Evolutionary conservation across 2,329 filamentous ascomycete species (phyloP).

Genomic region (Neofusicoccum sp.): DNA sequence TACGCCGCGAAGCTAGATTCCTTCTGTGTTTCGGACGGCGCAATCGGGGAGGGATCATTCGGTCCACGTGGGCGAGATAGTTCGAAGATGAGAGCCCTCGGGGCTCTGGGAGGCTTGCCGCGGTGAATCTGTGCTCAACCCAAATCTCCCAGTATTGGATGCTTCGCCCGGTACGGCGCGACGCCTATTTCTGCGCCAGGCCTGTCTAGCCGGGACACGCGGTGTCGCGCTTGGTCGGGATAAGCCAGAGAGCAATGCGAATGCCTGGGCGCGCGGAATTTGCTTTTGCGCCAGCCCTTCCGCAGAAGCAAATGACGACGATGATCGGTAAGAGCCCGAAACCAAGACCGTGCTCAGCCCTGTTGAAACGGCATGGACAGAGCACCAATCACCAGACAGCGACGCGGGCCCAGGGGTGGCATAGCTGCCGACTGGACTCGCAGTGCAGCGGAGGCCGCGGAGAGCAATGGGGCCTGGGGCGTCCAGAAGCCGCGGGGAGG

Average conservation of each 20-base stretch:
- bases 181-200: neutral
- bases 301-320: neutral
- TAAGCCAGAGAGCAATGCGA: neutral
- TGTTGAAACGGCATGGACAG: slow-evolving; percentile 1
- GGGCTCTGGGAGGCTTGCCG: neutral
- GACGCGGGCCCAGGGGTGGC: neutral
- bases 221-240: neutral
- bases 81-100: neutral
- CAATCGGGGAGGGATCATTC: neutral
- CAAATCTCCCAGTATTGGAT: neutral
- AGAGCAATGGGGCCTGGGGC: neutral
- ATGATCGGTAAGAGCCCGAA: neutral
- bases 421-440: neutral
- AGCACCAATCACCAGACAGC: neutral
- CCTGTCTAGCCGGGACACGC: slow-evolving; percentile 2
- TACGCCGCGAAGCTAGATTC: neutral
- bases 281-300: neutral
- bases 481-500: neutral
- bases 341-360: slow-evolving; percentile 3
- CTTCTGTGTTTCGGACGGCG: neutral
- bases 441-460: neutral
- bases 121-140: neutral
- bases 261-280: neutral
- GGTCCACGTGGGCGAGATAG: neutral
- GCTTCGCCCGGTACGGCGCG: neutral